Conservation (phyloP, 495 filamentous ascomycete genomes). For the Entonaema liquescens region DNA sequence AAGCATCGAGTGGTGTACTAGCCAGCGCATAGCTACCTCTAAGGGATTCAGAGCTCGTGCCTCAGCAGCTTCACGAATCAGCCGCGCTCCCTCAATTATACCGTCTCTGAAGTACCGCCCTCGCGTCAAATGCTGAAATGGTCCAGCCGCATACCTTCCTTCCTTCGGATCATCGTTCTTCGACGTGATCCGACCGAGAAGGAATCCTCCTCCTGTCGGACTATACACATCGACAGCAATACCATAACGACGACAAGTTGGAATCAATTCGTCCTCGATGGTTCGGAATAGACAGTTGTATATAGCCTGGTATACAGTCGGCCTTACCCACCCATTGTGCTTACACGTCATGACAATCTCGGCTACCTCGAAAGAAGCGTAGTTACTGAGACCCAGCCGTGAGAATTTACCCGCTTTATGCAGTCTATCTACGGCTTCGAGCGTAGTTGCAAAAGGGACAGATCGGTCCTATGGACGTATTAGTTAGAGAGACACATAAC, state of each 20-base stretch:
- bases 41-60: slow-evolving; percentile 73
- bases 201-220: slow-evolving; percentile 77
- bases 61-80: slow-evolving; percentile 73
- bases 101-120: slow-evolving; percentile 76
- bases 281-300: slow-evolving; percentile 72
- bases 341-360: slow-evolving; percentile 79
- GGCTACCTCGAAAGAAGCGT: slow-evolving; percentile 82
- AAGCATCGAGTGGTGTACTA: slow-evolving; percentile 74
- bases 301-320: slow-evolving; percentile 70
- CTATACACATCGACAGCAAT: slow-evolving; percentile 84
- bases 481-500: background rate
- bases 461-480: slow-evolving; percentile 61
- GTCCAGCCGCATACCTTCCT: slow-evolving; percentile 69
- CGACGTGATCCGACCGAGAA: slow-evolving; percentile 67
- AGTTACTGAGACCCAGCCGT: slow-evolving; percentile 78
- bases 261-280: slow-evolving; percentile 78
- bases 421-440: slow-evolving; percentile 73
- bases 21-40: slow-evolving; percentile 79
- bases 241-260: slow-evolving; percentile 76
- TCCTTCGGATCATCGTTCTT: slow-evolving; percentile 65
- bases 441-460: slow-evolving; percentile 74
- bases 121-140: slow-evolving; percentile 62
- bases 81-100: slow-evolving; percentile 72
- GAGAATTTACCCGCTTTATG: slow-evolving; percentile 84
- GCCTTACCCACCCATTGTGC: slow-evolving; percentile 71